These are phyloP conservation scores for Aureobasidium sp. DNA, from an alignment of 2,329 filamentous ascomycete genomes.

Conservation along the genomic window DNA sequence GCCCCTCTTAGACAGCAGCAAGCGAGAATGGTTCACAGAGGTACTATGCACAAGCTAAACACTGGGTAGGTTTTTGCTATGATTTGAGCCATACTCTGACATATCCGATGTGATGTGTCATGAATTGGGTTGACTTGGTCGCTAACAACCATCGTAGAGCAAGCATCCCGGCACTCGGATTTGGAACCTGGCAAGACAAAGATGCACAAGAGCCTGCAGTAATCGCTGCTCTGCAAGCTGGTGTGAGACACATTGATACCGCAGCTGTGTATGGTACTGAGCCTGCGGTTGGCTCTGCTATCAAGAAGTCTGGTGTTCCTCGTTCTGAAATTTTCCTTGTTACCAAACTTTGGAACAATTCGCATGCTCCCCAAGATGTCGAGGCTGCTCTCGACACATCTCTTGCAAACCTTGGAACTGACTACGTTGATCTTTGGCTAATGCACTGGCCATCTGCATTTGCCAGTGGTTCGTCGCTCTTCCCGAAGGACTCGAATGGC, in stretches of 20 bases:
- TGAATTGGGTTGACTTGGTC: too few species aligned
- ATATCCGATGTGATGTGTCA: too few species aligned
- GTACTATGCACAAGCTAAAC: constrained; percentile 30
- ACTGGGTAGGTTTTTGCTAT: too few species aligned
- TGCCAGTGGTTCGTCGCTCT: constrained; percentile 37
- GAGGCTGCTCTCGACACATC: constrained; percentile 48
- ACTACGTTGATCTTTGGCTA: constrained; percentile 62
- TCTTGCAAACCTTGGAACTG: constrained; percentile 53
- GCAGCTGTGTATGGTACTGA: constrained; percentile 45
- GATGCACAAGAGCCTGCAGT: constrained; percentile 43
- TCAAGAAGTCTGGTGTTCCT: constrained; percentile 55
- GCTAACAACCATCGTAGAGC: too few species aligned
- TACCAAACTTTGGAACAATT: constrained; percentile 58
- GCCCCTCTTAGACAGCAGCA: constrained; percentile 17
- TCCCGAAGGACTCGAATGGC: constrained; percentile 38
- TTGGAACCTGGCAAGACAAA: constrained; percentile 48
- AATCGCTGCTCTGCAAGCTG: constrained; percentile 30
- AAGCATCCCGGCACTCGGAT: constrained; percentile 33
- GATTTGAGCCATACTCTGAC: too few species aligned
- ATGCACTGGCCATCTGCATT: constrained; percentile 59
- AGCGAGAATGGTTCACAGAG: constrained; percentile 13
- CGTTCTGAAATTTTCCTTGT: constrained; percentile 58
- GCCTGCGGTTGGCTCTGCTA: constrained; percentile 55
- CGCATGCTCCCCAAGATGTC: constrained; percentile 55
- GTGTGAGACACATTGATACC: constrained; percentile 46